Percentiles rank a stretch among this genome's conserved stretches.
phyloP scores from a whole-genome alignment of 176 grass and related monocot species.

The Eleusine coracana region DNA sequence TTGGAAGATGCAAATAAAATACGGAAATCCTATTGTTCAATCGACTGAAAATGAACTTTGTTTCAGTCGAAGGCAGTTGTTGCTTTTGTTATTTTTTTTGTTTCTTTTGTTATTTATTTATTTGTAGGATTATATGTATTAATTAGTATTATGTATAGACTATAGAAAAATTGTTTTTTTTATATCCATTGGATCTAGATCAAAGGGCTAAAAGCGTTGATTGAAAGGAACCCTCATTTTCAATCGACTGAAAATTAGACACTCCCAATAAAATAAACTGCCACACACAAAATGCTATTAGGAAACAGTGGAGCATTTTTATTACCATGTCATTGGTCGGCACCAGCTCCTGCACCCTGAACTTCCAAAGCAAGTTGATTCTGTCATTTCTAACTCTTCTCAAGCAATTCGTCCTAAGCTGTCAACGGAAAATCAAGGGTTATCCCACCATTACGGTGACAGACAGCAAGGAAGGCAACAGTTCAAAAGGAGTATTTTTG shows the following conservation, averaged over 20 bases:
- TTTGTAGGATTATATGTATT: no score
- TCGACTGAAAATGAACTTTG: no score
- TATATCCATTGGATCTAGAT: no score
- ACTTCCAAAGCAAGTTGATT: constrained; percentile 73
- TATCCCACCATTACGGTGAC: background rate
- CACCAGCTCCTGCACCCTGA: constrained; percentile 46
- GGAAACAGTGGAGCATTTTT: background rate
- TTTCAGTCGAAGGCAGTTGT: no score
- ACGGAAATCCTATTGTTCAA: background rate
- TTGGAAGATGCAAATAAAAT: background rate
- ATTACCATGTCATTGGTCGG: constrained; percentile 72
- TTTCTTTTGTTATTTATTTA: no score
- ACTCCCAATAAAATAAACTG: background rate
- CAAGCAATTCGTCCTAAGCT: constrained; percentile 85
- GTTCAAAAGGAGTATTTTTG: background rate
- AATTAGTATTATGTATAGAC: no score
- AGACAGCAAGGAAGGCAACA: constrained; percentile 22
- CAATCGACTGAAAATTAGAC: no score
- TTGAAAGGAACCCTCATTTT: no score
- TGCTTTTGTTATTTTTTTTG: no score
- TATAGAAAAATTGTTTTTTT: no score
- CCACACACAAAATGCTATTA: background rate
- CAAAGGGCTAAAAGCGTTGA: no score
- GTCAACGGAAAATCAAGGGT: constrained; percentile 21
- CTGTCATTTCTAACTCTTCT: constrained; percentile 68